Evolutionary conservation across 768 basidiomycete species (phyloP), one percentile per base, ranked within the genome.

Genomic region (Naematelia encephala): DNA sequence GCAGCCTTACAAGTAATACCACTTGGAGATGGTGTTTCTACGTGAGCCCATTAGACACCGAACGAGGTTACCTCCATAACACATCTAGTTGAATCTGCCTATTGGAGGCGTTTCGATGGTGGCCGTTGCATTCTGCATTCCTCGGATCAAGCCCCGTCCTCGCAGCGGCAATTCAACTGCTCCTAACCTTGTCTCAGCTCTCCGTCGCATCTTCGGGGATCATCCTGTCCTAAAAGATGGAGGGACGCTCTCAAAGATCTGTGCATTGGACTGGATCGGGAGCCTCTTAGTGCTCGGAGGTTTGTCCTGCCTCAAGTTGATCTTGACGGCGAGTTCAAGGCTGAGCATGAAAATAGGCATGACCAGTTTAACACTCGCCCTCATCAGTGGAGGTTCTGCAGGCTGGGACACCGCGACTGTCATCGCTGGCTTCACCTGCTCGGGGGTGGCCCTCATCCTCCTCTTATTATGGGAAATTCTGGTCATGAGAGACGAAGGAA

Each of bases 401-500:
- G 57, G 57, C n/a, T 58, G 57, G 57, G 39, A 39, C n/a, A 21
- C 25, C 19, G 12, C 19, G 30, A 58, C 57, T 29, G 57, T 58
- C 30, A 58, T 58, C 34, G 45, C 45, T 34, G 49, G 49, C n/a
- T 51, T 58, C 30, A 50, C 48, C 5, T 30, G 51, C 50, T 50
- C 57, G 29, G 57, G 57, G 21, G 29, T 54, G 4, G 58, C 51
- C 43, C 22, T 59, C 13, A 59, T 59, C 39, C 34, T 53, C 3
- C 43, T 59, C 21, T 12, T 54, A 5, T 23, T 47, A 21, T 58
- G 57, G 57, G 57, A 58, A 28, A n/a, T 30, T 2, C 51, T 59
- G 2, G 51, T 59, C 39, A 59, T 59, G 58, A 59, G 54, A 47
- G 58, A 54, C 27, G 25, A 53, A 22, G 58, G 51, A 25, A 59